Base-by-base conservation (phyloP, 257 asterid genomes). In the Knoxia roxburghii region DNA sequence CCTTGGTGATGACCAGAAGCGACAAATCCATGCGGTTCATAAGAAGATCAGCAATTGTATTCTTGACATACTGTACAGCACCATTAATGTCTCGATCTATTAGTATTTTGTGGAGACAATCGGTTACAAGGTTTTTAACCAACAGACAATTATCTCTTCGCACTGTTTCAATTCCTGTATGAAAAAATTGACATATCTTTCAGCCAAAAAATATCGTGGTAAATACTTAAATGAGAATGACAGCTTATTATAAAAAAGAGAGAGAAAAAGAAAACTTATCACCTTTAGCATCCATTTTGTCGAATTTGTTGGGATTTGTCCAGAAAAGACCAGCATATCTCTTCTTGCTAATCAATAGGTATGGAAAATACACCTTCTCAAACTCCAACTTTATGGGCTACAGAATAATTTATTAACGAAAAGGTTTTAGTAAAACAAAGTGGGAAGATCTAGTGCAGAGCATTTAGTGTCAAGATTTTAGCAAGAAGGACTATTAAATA, bases 251-350 rank as follows among this genome's bases (percentile, higher is more conserved):
- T 39, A 24, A 73, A 67, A 45, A 30, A 68, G 52, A 74, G 35
- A 32, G 41, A 62, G 59, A 13, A 48, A 71, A 43, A n/a, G 63
- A 60, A 75, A 72, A 71, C 64, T 46, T 37, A 80, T 78, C 83
- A 94, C 99, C 99, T 87, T 94, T 94, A 23, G 96, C 85, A 74
- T 94, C 97, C 97, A 94, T 94, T 82, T 90, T 94, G 85, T 94
- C 99, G 73, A 81, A 87, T 77, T 90, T 94, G 74, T 83, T 75
- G 51, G 95, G 96, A 82, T 85, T 94, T 75, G 99, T 90, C 99
- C 99, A 94, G 72, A 85, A 78, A 75, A 94, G 99, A 67, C 99
- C 99, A 76, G 99, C 99, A 76, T 94, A 94, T 75, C 99, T 94
- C 91, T 94, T 94, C 91, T 94, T 94, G 85, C 99, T 94, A 68